phyloP scores from a whole-genome alignment of 352 stramenopile species.

The Aphanomyces cochlioides region DNA sequence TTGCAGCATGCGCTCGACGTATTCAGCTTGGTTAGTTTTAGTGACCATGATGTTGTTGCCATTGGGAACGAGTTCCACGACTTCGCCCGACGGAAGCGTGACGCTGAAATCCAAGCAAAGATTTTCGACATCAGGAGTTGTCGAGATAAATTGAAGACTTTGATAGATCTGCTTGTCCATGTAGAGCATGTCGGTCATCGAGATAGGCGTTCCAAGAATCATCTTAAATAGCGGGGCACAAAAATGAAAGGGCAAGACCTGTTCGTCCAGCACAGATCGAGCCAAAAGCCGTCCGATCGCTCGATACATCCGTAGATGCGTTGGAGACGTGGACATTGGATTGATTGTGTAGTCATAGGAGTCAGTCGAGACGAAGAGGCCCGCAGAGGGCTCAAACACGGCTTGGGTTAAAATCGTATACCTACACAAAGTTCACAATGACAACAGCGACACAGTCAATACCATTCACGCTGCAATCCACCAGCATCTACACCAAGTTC shows the following conservation, averaged over 20 bases:
- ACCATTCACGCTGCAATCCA: conserved; percentile 80
- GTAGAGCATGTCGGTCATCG: conserved; percentile 54
- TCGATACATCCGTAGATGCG: conserved; percentile 1
- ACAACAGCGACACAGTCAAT: conserved; percentile 21
- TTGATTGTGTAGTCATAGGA: conserved; percentile 23
- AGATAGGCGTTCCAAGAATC: conserved; percentile 56
- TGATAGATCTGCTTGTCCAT: conserved; percentile 69
- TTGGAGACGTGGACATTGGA: background rate
- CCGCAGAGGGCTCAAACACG: conserved; percentile 10
- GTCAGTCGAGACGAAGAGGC: conserved; percentile 24
- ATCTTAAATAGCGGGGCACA: conserved; percentile 66
- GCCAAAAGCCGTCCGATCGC: conserved; percentile 54
- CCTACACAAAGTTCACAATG: conserved; percentile 33
- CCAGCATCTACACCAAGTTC: conserved; percentile 77
- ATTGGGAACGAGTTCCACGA: conserved; percentile 88
- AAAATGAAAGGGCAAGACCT: conserved; percentile 64
- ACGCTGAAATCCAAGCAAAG: conserved; percentile 76
- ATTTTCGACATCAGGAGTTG: conserved; percentile 48
- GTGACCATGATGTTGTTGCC: conserved; percentile 91
- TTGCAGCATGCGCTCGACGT: conserved; percentile 91
- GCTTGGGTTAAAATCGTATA: conserved; percentile 26
- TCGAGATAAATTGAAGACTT: conserved; percentile 60
- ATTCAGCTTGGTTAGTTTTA: conserved; percentile 92
- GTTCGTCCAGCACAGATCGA: conserved; percentile 66
- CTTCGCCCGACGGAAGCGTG: conserved; percentile 57